Percentiles rank a stretch among this genome's conserved stretches.
Conservation (phyloP, 129 eudicot genomes). For the Centella asiatica region DNA sequence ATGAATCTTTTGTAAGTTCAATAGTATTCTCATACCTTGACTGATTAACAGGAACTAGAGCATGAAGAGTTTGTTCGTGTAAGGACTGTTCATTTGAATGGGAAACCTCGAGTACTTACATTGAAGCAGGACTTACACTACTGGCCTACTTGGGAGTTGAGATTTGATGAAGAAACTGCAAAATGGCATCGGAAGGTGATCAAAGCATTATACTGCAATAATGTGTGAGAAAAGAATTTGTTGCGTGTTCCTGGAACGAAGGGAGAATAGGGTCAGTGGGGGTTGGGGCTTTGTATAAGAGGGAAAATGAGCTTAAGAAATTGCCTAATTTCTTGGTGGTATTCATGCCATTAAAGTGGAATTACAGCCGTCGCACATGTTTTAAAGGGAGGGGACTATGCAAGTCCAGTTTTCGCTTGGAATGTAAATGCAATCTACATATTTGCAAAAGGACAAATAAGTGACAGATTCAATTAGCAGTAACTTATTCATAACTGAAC, state of each 20-base stretch:
- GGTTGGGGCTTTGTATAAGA: neutral
- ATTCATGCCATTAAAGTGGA: neutral
- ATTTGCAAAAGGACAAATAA: no score
- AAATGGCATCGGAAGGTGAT: slow-evolving; percentile 63
- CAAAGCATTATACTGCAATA: slow-evolving; percentile 35
- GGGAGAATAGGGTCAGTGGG: neutral
- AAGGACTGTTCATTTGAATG: slow-evolving; percentile 70
- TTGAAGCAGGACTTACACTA: slow-evolving; percentile 92
- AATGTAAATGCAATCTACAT: no score
- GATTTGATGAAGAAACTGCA: slow-evolving; percentile 64
- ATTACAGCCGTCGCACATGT: no score
- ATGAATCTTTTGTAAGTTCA: slow-evolving; percentile 1
- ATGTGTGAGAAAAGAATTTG: neutral
- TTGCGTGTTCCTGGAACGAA: neutral
- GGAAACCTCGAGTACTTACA: slow-evolving; percentile 81
- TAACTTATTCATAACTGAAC: no score
- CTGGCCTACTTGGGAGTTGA: slow-evolving; percentile 96
- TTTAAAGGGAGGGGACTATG: no score
- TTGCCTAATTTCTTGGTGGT: neutral
- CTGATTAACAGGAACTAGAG: slow-evolving; percentile 46
- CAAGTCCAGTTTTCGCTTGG: no score
- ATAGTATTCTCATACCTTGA: neutral
- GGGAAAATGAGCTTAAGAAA: no score
- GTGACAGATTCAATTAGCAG: no score
- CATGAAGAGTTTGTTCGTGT: slow-evolving; percentile 78